A percentile compares a stretch with the other conserved stretches of the same genome.
These are phyloP conservation scores for Penicillium sp. DNA, from an alignment of 2,329 filamentous ascomycete genomes.

Conservation along the genomic window DNA sequence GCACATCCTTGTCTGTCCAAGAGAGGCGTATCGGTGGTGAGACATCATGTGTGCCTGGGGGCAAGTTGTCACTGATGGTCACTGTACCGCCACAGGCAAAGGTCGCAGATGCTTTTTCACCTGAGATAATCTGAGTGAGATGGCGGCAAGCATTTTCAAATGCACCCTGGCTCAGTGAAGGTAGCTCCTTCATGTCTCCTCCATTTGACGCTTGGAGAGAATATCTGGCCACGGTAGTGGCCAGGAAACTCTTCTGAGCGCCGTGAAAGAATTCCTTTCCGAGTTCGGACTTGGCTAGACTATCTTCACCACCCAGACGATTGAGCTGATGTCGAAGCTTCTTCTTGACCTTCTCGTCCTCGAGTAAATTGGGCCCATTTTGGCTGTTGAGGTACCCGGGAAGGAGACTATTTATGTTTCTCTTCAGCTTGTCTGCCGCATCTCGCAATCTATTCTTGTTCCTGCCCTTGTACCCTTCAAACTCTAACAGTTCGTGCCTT, in stretches of 20 bases:
- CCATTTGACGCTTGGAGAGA: neutral
- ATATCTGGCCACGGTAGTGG: neutral
- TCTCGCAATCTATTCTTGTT: neutral
- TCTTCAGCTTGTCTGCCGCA: neutral
- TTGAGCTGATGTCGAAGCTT: neutral
- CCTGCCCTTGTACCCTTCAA: neutral
- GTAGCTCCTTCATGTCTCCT: neutral
- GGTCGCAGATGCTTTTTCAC: neutral
- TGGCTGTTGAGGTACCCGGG: neutral
- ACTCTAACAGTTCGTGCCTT: neutral
- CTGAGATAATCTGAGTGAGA: neutral
- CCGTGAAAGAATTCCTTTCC: neutral
- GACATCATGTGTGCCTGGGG: neutral
- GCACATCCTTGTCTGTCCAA: neutral
- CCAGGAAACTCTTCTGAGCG: neutral
- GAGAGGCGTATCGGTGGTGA: neutral
- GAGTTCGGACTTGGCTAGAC: neutral
- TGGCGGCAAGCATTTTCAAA: neutral
- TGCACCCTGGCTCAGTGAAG: neutral
- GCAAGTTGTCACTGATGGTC: neutral
- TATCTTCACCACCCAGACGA: neutral
- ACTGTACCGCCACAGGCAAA: neutral
- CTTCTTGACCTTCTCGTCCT: neutral
- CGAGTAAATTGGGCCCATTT: neutral
- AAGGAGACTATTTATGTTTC: neutral